phyloP scores from a whole-genome alignment of 257 asterid species.

The Nemophila menziesii region DNA sequence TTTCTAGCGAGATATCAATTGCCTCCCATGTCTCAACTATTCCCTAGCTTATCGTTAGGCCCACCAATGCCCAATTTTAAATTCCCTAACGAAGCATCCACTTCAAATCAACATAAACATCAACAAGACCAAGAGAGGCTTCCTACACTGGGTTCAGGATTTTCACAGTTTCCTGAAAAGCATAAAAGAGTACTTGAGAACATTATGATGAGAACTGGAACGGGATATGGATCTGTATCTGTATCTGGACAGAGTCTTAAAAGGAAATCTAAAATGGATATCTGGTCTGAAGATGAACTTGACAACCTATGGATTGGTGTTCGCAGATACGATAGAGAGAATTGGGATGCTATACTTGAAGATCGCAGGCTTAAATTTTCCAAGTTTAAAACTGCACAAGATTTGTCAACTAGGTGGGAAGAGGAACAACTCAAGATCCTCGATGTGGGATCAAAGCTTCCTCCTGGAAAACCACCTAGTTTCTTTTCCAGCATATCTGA shows the following conservation, averaged over 20 bases:
- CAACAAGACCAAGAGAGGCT: constrained; percentile 54
- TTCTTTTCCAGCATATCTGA: constrained; percentile 66
- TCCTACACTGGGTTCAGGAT: constrained; percentile 40
- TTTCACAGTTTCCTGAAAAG: constrained; percentile 68
- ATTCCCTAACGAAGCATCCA: constrained; percentile 42
- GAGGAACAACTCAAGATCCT: constrained; percentile 76
- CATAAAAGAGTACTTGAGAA: constrained; percentile 76
- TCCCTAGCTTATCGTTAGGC: constrained; percentile 72
- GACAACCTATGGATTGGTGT: constrained; percentile 95
- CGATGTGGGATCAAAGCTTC: constrained; percentile 46
- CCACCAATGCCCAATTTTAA: constrained; percentile 64
- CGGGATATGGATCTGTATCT: too few relatives aligned
- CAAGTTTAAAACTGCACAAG: constrained; percentile 59
- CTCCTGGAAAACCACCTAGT: constrained; percentile 27
- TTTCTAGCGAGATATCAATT: constrained; percentile 56
- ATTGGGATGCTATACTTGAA: constrained; percentile 77
- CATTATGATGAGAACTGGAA: constrained; percentile 65
- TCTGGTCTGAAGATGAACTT: constrained; percentile 95
- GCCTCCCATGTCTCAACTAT: constrained; percentile 38
- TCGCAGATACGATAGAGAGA: constrained; percentile 86
- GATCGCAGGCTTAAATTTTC: constrained; percentile 81
- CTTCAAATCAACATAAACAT: constrained; percentile 34
- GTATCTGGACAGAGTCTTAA: constrained; percentile 48
- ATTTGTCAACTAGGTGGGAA: constrained; percentile 73
- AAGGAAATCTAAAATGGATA: constrained; percentile 42